Base-by-base conservation (phyloP, 495 filamentous ascomycete species). In the Recurvomyces mirabilis region DNA sequence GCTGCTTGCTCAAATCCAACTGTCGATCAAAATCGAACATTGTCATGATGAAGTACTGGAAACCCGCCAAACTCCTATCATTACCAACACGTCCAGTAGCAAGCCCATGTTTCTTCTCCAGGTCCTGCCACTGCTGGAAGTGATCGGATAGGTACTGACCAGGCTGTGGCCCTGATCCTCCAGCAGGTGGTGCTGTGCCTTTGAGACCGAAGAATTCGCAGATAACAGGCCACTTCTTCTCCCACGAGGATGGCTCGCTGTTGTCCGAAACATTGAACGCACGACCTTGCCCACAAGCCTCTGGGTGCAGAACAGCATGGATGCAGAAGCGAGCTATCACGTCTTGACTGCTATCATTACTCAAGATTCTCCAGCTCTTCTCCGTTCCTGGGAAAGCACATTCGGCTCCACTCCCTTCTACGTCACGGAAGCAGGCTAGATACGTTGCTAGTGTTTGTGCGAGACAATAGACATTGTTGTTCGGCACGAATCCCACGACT, bases 11-110 rank as follows among this genome's bases (percentile, higher is more conserved):
- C 58, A 66, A 57, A 53, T 63, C 60, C 49, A 62, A 51, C 22
- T 64, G 57, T 26, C 61, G 39, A 46, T 67, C 63, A 34, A 64
- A 61, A 45, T 64, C 49, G 37, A 65, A 61, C 55, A 60, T 54
- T 0, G 61, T 59, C 61, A 67, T 64, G 39, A 65, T 64, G 34
- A 60, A 65, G 45, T 64, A 63, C 19, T 51, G 39, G 20, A 53
- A 57, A 4, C 49, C 44, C 20, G 43, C 54, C 25, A 46, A 49
- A 37, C 41, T 47, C 20, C 39, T 29, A 19, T 62, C 55, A 38
- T 58, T 64, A 14, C 60, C 62, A 20, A 63, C 62, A 20, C 44
- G 22, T 13, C 60, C 63, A 10, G 52, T 58, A 47, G 61, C 52
- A 43, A 67, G 50, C 18, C 45, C 48, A 20, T 65, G 40, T 47